Evolutionary conservation across 257 asterid genomes (phyloP), one percentile per base, ranked within the genome.

Genomic region (Solanum appendiculatum): DNA sequence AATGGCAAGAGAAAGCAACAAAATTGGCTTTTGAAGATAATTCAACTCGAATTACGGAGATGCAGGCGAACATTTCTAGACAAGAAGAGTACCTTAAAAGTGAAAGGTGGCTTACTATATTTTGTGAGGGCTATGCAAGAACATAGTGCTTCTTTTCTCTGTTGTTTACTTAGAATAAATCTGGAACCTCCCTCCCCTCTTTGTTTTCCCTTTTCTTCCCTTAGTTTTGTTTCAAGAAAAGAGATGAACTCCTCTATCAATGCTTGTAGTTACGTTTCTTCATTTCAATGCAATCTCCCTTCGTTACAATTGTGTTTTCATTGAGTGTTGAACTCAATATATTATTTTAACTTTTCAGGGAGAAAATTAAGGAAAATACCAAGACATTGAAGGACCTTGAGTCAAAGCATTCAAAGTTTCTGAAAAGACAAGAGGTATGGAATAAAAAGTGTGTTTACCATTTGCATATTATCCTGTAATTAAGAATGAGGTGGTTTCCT

Each of bases 1-100:
- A 94, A 91, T 97, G 99, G 99, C 94, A 97, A 94, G 99, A 95
- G 89, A 97, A 94, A 93, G 97, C 98, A 84, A 91, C 99, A 66
- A 92, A 89, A 48, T 90, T 95, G 33, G 96, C 98, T 86, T 94
- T 95, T 85, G 97, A 95, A 91, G 95, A 92, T 10, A 97, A 93
- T 86, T 88, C 90, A 74, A 68, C 94, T 40, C 92, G 93, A 88
- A 84, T 92, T 36, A 87, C 85, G 29, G 97, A 95, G 77, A 86
- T 95, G 80, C 96, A 93, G 88, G 91, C 92, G 64, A 90, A 90
- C 90, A 93, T 96, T 85, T 88, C 92, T 44, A 89, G 86, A 88
- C 88, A 93, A 80, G 99, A 96, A 92, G 97, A 91, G 89, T 93
- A 90, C 89, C 92, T 97, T 27, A 95, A 93, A 87, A 86, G 70